Conservation (phyloP, 495 filamentous ascomycete species). For the Aspergillus steynii region DNA sequence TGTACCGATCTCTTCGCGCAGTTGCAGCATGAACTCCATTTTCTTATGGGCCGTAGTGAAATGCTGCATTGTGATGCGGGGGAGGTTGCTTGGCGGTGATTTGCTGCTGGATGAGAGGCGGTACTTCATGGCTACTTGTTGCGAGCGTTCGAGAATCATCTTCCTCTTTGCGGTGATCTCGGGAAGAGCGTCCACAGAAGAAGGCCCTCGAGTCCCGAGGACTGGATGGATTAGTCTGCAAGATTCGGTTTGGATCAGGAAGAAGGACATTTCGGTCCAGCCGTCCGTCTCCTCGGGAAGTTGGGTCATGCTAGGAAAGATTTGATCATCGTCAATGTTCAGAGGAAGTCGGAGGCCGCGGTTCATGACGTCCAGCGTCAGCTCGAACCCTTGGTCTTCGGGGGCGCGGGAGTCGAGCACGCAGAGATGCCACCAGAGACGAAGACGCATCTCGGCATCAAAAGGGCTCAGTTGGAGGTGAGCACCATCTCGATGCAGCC, state of each 20-base stretch:
- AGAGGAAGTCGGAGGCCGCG: slow-evolving; percentile 67
- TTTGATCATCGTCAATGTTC: slow-evolving; percentile 75
- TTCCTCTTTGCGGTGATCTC: background rate
- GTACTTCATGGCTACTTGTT: background rate
- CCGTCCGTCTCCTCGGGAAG: slow-evolving; percentile 57
- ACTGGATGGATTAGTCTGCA: slow-evolving; percentile 24
- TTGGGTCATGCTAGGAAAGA: slow-evolving; percentile 58
- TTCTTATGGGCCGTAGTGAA: slow-evolving; percentile 30
- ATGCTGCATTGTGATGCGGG: slow-evolving; percentile 50
- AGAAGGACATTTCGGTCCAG: slow-evolving; percentile 76
- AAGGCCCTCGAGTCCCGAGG: background rate
- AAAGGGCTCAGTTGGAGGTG: slow-evolving; percentile 29
- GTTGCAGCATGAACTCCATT: slow-evolving; percentile 29
- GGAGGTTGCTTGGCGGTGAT: background rate
- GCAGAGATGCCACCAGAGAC: slow-evolving; percentile 33
- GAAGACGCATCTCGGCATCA: slow-evolving; percentile 35
- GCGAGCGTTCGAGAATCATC: background rate
- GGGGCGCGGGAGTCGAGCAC: slow-evolving; percentile 26
- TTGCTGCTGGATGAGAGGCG: background rate
- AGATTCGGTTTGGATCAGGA: slow-evolving; percentile 55
- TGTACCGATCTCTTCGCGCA: slow-evolving; percentile 25
- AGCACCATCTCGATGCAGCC: slow-evolving; percentile 36
- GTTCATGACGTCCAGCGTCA: slow-evolving; percentile 53
- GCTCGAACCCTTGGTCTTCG: slow-evolving; percentile 26
- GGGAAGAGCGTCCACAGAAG: background rate